phyloP scores from a whole-genome alignment of 2,329 filamentous ascomycete species.

The Apiospora hydei region DNA sequence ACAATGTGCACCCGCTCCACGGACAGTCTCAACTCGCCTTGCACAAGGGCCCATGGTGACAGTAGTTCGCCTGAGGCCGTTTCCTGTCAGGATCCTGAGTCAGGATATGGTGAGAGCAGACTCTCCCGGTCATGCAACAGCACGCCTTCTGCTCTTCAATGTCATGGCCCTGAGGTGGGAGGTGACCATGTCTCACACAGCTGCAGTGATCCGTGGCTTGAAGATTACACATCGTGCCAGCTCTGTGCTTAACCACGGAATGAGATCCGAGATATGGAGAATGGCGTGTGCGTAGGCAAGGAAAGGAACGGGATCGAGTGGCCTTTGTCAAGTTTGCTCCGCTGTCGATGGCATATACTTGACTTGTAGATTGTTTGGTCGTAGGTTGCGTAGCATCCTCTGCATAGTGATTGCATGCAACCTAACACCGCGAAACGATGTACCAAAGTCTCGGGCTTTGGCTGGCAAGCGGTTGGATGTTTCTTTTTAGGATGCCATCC shows the following conservation, averaged over 20 bases:
- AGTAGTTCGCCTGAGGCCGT: neutral
- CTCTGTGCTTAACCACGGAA: neutral
- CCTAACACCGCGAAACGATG: neutral
- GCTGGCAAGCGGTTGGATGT: neutral
- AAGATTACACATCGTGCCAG: neutral
- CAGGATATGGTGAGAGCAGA: neutral
- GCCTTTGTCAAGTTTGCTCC: neutral
- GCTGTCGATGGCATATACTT: neutral
- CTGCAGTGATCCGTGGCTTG: constrained; percentile 18
- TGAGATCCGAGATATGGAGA: neutral
- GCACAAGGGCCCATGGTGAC: neutral
- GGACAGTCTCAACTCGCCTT: neutral
- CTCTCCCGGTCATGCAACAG: neutral
- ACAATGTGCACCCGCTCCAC: neutral
- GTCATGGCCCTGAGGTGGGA: neutral
- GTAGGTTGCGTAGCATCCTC: neutral
- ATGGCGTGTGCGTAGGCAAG: neutral
- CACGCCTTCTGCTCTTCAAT: neutral
- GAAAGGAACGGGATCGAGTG: neutral
- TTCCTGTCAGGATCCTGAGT: constrained; percentile 5
- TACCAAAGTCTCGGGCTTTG: neutral
- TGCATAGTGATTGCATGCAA: neutral
- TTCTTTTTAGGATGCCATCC: neutral
- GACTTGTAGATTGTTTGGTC: neutral
- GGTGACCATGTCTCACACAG: neutral